Evolutionary conservation across 2,329 filamentous ascomycete species (phyloP), one percentile per base, ranked within the genome.

Genomic region (Pyrenophora seminiperda): DNA sequence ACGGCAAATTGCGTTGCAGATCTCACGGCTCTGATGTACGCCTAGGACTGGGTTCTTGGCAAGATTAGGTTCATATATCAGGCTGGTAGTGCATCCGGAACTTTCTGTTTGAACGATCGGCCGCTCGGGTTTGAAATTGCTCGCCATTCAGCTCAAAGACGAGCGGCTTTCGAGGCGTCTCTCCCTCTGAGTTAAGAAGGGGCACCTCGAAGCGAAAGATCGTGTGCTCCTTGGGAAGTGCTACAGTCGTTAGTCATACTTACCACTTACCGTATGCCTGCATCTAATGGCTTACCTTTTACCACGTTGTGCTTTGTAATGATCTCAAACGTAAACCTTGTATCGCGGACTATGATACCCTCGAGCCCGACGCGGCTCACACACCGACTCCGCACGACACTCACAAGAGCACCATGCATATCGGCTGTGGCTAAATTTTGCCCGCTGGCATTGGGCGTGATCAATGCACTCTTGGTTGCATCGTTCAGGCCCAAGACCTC

Each of bases 261-360:
- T 46, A 52, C 42, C 42, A 50, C 54, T 55, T 54, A 58, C 47
- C 55, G 47, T 11, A 14, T 44, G 18, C n/a, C 7, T 30, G 10
- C 29, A 10, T 27, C 34, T 30, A 39, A 17, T 22, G 14, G 63
- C 78, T 71, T 63, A 83, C 80, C 79, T 76, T 94, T 96, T 34
- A 94, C 65, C 59, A 81, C 77, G 73, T 92, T 81, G 60, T 79
- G 81, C 65, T 73, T 78, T 2, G 90, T 96, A 31, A 97, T 81
- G 54, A 99, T 76, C 71, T 96, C 89, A 73, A 97, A 90, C 1
- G 88, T 87, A 66, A 89, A 93, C 70, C 88, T 91, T 42, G 89
- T 87, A 76, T 99, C 94, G 70, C 90, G 86, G 32, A 97, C 85
- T 53, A 97, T 89, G 62, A 97, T 93, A 13, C 94, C 94, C 63